Base-by-base conservation (phyloP, 257 asterid genomes). In the Solanum sparsipilum region DNA sequence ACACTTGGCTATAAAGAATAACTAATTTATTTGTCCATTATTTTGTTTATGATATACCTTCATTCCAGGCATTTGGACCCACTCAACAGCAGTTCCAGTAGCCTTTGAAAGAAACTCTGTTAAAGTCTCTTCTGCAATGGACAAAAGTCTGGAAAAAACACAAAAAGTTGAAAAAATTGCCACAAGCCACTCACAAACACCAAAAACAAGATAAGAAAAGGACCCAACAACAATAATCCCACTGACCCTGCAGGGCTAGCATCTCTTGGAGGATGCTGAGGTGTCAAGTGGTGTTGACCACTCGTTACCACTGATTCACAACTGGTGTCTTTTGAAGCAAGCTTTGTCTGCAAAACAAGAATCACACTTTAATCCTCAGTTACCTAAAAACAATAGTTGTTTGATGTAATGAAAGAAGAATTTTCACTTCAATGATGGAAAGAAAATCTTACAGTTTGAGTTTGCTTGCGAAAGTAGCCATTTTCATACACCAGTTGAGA, bases 51-150 rank as follows among this genome's bases (percentile, higher is more conserved):
- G 91, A 75, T 85, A 89, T 92, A 95, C 98, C 98, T 95, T 95
- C 98, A 95, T 95, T 95, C 98, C 98, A 94, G 98, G 98, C 98
- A 95, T 95, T 93, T 94, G 98, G 96, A 95, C 96, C 98, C 98
- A 95, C 98, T 95, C 98, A 86, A 95, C 98, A 90, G 98, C 98
- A 86, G 98, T 95, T 94, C 98, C 98, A 88, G 98, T 95, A 86
- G 98, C 98, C 98, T 95, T 95, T 34, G 98, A 95, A 73, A 95
- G 94, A 95, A 95, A 95, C 96, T 95, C 98, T 93, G 98, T 86
- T 94, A 95, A 93, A 94, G 98, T 95, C 84, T 95, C 98, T 90
- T 95, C 98, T 94, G 98, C 98, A 94, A 95, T 95, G 96, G 98
- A 94, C 98, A 95, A 92, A 90, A 95, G 98, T 89, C 98, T 95